These are phyloP conservation scores for Rosa lucieae DNA, from an alignment of 306 rosid genomes.

Conservation along the genomic window DNA sequence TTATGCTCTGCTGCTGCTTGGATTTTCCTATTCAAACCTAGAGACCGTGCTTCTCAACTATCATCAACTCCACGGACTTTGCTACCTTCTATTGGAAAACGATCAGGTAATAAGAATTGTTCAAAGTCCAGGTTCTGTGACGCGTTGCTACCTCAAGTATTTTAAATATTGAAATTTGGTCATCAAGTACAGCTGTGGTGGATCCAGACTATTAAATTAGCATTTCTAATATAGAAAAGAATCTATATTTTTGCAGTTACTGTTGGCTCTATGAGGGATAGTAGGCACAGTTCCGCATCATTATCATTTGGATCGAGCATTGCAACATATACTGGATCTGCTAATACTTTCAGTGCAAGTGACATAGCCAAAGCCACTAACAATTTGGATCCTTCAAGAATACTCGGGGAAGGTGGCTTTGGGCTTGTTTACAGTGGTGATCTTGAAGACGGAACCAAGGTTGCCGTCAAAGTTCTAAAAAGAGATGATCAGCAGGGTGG, in stretches of 20 bases:
- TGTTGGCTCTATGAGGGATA: conserved; percentile 54
- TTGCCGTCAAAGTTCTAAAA: conserved; percentile 89
- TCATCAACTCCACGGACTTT: conserved; percentile 40
- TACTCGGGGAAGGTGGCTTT: conserved; percentile 98
- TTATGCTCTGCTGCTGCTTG: conserved; percentile 56
- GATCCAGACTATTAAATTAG: not conserved
- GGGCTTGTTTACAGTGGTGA: conserved; percentile 83
- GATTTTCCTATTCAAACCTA: conserved; percentile 50
- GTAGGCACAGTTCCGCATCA: conserved; percentile 60
- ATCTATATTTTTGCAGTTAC: conserved; percentile 50
- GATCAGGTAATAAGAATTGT: conserved; percentile 54
- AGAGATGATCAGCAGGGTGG: conserved; percentile 97
- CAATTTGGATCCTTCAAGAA: conserved; percentile 57
- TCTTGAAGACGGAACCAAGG: conserved; percentile 76
- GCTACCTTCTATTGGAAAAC: conserved; percentile 51
- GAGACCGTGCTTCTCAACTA: conserved; percentile 39
- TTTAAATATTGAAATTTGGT: not conserved
- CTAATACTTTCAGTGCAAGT: conserved; percentile 71
- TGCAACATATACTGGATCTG: conserved; percentile 79
- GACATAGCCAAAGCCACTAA: conserved; percentile 80
- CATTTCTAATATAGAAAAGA: conserved; percentile 4
- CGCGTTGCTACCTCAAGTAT: not conserved
- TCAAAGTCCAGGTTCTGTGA: not conserved
- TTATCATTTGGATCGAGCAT: conserved; percentile 85
- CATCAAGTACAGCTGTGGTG: not conserved